Evolutionary conservation across 2,329 filamentous ascomycete species (phyloP).

Genomic region (Albifimbria verrucaria): DNA sequence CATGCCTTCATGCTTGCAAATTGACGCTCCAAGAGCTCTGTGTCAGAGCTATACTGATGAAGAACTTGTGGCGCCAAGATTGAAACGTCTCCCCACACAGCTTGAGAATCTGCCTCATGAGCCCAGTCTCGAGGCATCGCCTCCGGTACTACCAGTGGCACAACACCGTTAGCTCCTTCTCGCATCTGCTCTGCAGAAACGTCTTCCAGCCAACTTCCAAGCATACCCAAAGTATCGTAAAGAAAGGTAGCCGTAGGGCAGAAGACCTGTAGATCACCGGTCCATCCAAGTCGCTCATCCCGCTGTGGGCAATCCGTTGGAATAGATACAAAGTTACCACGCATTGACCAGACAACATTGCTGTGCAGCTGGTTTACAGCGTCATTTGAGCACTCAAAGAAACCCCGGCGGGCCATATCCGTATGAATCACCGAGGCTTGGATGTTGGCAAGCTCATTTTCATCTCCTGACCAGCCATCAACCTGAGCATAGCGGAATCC

Average conservation of each 20-base stretch:
- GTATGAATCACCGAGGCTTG: constrained; percentile 39
- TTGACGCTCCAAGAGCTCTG: constrained; percentile 30
- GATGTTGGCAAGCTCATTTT: constrained; percentile 15
- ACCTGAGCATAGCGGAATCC: constrained; percentile 52
- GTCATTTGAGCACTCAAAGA: constrained; percentile 47
- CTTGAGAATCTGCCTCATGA: constrained; percentile 21
- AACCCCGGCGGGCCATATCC: constrained; percentile 47
- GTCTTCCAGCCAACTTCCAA: constrained; percentile 27
- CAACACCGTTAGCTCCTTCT: constrained; percentile 10
- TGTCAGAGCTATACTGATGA: constrained; percentile 36
- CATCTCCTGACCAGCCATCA: constrained; percentile 32
- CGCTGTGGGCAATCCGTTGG: constrained; percentile 58
- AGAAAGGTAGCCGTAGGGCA: constrained; percentile 49
- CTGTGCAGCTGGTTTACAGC: constrained; percentile 51
- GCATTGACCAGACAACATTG: constrained; percentile 55
- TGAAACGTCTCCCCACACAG: constrained; percentile 41
- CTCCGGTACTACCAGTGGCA: constrained; percentile 18
- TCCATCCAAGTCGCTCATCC: constrained; percentile 54
- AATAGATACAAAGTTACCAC: constrained; percentile 54
- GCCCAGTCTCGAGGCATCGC: constrained; percentile 5
- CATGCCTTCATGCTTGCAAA: constrained; percentile 37
- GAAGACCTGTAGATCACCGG: constrained; percentile 49
- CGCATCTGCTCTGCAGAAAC: constrained; percentile 14
- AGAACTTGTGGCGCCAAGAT: constrained; percentile 38
- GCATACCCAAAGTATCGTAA: constrained; percentile 48